Evolutionary conservation across 768 basidiomycete genomes (phyloP), one percentile per base, ranked within the genome.

Genomic region (Pleurotus pulmonarius): DNA sequence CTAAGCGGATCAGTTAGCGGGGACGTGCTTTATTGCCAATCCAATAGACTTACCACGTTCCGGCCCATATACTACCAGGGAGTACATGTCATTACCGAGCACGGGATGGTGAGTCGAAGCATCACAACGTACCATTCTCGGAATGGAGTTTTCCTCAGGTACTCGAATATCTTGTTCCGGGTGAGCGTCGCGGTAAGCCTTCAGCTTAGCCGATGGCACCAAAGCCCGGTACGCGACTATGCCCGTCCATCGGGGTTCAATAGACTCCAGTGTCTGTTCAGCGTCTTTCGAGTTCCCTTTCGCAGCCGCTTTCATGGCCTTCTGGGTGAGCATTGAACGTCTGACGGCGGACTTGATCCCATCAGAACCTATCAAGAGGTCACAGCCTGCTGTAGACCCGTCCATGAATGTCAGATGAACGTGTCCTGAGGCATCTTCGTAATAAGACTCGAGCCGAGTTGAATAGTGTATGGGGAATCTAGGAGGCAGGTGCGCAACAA

Each of bases 381-480:
- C 82, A 58, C 79, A 83, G 5, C 66, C 65, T 3, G 79, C 73
- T 2, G 65, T 71, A 1, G 72, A 67, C 9, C 79, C 80, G 51
- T 85, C 77, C 9, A 68, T 55, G 60, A 86, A 84, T 69, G 56
- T 5, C 26, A 73, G 57, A 68, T 69, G 25, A 26, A 67, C 45
- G n/a, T 57, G 60, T 13, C 59, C 59, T 8, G 49, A 9, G 26
- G 51, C 47, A n/a, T 58, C 46, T 55, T 75, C 72, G 5, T 54
- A 64, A 59, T 80, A 84, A 0, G 71, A 73, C 15, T 64, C 61
- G 1, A 85, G 70, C 8, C 78, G 76, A 51, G 77, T 80, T 11
- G 71, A 70, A 4, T 74, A 72, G 52, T 75, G 70, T 5, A 69
- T 68, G 13, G 64, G 69, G 59, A 67, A 71, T 0, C 64, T 65